Evolutionary conservation across 164 flowering plant genomes (phyloP).

Genomic region (Vitis amurensis): DNA sequence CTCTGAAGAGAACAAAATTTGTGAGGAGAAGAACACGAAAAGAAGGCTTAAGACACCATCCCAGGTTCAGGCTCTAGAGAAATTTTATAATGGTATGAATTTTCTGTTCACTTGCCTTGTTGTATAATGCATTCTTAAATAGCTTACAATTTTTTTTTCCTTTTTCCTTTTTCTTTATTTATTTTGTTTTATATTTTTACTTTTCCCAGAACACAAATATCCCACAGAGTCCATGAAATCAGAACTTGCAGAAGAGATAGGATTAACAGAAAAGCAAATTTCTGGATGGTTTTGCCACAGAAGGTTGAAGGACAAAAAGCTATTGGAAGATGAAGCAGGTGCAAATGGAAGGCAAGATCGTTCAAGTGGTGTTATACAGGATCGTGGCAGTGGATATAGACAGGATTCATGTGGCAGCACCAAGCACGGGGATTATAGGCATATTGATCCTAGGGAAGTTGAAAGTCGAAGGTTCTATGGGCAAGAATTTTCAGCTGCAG

Average conservation of each 20-base stretch:
- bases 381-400: conserved; percentile 72
- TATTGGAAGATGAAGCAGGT: conserved; percentile 41
- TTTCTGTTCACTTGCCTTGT: too few species aligned
- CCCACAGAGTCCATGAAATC: conserved; percentile 71
- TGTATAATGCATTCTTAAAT: too few species aligned
- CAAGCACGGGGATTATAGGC: conserved; percentile 61
- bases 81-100: conserved; percentile 66
- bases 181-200: neutral
- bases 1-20: conserved; percentile 52
- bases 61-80: conserved; percentile 75
- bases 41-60: conserved; percentile 75
- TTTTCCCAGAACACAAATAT: conserved; percentile 73
- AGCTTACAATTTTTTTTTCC: too few species aligned
- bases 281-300: conserved; percentile 98
- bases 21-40: conserved; percentile 54
- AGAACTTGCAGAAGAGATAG: conserved; percentile 59
- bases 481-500: conserved; percentile 36
- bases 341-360: conserved; percentile 69
- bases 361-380: conserved; percentile 77
- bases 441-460: conserved; percentile 67
- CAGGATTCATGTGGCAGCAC: conserved; percentile 98
- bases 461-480: conserved; percentile 64
- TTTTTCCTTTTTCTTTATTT: too few species aligned
- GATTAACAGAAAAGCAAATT: conserved; percentile 87
- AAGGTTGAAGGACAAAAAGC: conserved; percentile 84